Conservation (phyloP, 75 land plant species). For the Cupressus sempervirens region DNA sequence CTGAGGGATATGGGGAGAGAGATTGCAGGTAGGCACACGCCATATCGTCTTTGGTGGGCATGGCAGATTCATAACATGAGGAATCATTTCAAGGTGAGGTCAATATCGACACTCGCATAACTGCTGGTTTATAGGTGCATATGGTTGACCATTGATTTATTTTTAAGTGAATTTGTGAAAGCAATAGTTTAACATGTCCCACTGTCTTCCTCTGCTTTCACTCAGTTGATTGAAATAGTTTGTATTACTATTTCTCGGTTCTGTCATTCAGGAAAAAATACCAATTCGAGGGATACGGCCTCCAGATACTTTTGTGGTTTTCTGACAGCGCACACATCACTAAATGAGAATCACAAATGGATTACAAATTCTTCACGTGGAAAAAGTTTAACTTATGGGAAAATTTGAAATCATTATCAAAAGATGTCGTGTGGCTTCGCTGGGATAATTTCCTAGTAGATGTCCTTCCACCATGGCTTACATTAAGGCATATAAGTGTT, state of each 20-base stretch:
- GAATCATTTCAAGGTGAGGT: background rate
- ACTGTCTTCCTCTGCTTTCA: background rate
- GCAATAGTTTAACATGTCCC: background rate
- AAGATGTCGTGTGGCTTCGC: too few relatives aligned
- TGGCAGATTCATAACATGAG: background rate
- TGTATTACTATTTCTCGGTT: background rate
- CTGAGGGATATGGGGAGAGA: too few relatives aligned
- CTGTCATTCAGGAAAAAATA: background rate
- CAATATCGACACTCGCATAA: too few relatives aligned
- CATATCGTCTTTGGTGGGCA: too few relatives aligned
- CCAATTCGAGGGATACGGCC: background rate
- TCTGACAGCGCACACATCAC: background rate
- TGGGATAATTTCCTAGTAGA: too few relatives aligned
- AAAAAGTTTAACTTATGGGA: background rate
- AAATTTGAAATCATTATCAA: too few relatives aligned
- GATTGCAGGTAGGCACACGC: too few relatives aligned
- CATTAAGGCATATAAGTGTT: background rate
- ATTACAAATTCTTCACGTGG: background rate
- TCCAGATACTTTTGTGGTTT: background rate
- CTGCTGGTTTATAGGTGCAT: too few relatives aligned
- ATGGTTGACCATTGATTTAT: too few relatives aligned
- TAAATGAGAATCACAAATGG: background rate
- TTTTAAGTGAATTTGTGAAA: background rate
- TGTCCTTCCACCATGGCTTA: background rate
- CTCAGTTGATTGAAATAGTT: background rate